Evolutionary conservation across 1,139 yeast genomes (phyloP).

Genomic region (Yamadazyma spencermartinsiae): DNA sequence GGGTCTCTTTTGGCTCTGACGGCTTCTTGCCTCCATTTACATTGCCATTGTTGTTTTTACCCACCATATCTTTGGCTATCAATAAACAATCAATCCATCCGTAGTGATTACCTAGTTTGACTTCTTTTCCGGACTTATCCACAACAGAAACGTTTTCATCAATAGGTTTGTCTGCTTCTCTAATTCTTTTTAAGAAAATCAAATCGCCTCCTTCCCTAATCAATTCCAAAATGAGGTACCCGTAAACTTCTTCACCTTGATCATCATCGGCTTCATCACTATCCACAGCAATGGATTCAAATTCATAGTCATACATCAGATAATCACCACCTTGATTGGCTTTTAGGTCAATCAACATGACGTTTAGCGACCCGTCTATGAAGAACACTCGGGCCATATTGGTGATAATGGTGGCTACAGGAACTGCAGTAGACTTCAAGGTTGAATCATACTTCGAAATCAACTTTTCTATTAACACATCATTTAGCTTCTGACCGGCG

Average conservation of each 20-base stretch:
- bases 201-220: constrained; percentile 57
- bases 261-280: constrained; percentile 39
- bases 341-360: constrained; percentile 44
- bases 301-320: constrained; percentile 79
- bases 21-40: constrained; percentile 5
- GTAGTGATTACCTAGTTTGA: constrained; percentile 36
- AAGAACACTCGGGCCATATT: constrained; percentile 46
- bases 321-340: constrained; percentile 59
- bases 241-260: constrained; percentile 39
- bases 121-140: constrained; percentile 32
- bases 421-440: constrained; percentile 35
- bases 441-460: constrained; percentile 38
- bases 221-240: constrained; percentile 66
- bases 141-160: constrained; percentile 39
- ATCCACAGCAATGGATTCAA: constrained; percentile 41
- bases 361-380: constrained; percentile 37
- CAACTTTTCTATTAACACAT: constrained; percentile 38
- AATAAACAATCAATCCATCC: constrained; percentile 52
- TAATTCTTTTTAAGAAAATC: constrained; percentile 53
- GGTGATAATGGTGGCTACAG: constrained; percentile 51
- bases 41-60: constrained; percentile 10
- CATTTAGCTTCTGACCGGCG: constrained; percentile 30
- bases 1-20: neutral
- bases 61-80: constrained; percentile 44
- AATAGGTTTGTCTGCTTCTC: constrained; percentile 23